Base-by-base conservation (phyloP, 352 stramenopile species). In the Globisporangium echinulatum region DNA sequence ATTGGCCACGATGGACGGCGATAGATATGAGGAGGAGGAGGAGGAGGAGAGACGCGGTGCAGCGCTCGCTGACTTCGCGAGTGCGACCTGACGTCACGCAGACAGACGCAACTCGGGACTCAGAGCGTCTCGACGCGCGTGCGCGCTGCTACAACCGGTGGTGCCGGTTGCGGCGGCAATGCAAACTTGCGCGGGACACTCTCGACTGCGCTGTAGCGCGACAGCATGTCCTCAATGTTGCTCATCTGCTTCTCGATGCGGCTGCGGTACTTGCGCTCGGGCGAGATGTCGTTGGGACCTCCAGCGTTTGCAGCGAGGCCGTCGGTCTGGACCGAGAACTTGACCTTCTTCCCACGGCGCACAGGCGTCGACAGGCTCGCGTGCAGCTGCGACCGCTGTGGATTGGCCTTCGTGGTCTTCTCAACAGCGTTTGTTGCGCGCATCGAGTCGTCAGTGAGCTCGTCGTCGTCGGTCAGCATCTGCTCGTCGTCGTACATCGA, bases 251-350 rank as follows among this genome's bases (percentile, higher is more conserved):
- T 65, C 48, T 50, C 55, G 50, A 75, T 68, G 17, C 54, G 54
- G 13, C 47, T 52, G 7, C 58, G 40, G 59, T 72, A 72, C 61
- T 70, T 74, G 44, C 53, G 47, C 40, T 68, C 61, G 1, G 68
- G 68, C 11, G 72, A 74, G 33, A 59, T 15, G 13, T 56, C 49
- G 39, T 8, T 13, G 11, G 7, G 7, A 13, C 14, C 33, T n/a
- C 33, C 25, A 11, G 46, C 8, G 36, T 50, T 43, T 10, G 40
- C 38, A 15, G 17, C n/a, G 17, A 54, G 44, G 1, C 48, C n/a
- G 5, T 37, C 42, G 5, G 19, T 42, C 33, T 7, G 42, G 4
- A 43, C 40, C 25, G 48, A n/a, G 14, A 61, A 61, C 48, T 59
- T 49, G 33, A 63, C 51, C 25, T 63, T 63, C 61, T 58, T 67